Evolutionary conservation across 1,284 basidiomycete genomes (phyloP).

Genomic region (Ceratobasidium sp.): DNA sequence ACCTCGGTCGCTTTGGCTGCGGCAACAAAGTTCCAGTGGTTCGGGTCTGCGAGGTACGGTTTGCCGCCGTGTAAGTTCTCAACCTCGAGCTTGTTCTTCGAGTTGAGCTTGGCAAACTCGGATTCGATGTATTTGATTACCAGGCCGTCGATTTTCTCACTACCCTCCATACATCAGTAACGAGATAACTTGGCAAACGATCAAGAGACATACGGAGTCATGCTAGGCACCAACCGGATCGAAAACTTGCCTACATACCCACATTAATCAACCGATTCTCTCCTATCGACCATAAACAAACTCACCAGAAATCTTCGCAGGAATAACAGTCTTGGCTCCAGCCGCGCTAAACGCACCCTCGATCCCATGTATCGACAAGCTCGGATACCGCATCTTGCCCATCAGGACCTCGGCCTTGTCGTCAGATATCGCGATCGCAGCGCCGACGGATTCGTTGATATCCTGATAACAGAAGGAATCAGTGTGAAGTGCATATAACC

Average conservation of each 20-base stretch:
- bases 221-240: constrained; percentile 75
- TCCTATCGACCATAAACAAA: constrained; percentile 50
- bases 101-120: constrained; percentile 87
- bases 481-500: neutral
- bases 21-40: constrained; percentile 97
- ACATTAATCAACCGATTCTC: neutral
- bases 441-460: constrained; percentile 86
- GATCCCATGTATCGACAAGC: constrained; percentile 94
- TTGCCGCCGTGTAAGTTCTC: constrained; percentile 86
- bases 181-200: no score
- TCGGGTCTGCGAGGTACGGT: constrained; percentile 78
- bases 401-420: constrained; percentile 91
- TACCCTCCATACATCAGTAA: constrained; percentile 10
- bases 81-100: constrained; percentile 81
- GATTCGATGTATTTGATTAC: constrained; percentile 79
- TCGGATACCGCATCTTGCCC: constrained; percentile 91
- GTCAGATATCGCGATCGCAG: constrained; percentile 78
- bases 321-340: constrained; percentile 96
- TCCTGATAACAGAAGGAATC: constrained; percentile 66
- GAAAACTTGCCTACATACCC: constrained; percentile 79
- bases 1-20: constrained; percentile 87
- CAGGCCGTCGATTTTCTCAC: constrained; percentile 76
- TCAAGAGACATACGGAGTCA: constrained; percentile 41
- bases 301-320: constrained; percentile 82
- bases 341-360: constrained; percentile 95